phyloP scores from a whole-genome alignment of 2,329 filamentous ascomycete species.

The Graphium sp. region DNA sequence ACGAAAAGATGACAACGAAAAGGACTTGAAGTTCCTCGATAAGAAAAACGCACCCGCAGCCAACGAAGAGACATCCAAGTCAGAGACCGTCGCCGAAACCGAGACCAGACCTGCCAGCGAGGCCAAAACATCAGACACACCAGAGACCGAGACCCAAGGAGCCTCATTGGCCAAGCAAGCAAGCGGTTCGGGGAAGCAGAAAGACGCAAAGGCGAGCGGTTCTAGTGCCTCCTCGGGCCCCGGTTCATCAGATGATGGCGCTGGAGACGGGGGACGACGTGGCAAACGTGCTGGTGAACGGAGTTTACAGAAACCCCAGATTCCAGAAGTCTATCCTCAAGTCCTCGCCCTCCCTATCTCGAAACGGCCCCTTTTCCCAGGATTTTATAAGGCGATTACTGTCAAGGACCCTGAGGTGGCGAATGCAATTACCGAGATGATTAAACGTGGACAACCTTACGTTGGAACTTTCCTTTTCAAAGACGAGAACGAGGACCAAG shows the following conservation, averaged over 20 bases:
- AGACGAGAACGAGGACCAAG: slow-evolving; percentile 84
- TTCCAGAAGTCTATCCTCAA: slow-evolving; percentile 92
- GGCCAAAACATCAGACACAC: slow-evolving; percentile 17
- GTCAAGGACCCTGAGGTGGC: slow-evolving; percentile 87
- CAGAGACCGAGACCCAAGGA: slow-evolving; percentile 19
- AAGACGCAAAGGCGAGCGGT: too few relatives aligned
- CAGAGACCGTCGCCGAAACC: slow-evolving; percentile 3
- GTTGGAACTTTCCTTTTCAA: slow-evolving; percentile 95
- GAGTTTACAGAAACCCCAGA: slow-evolving; percentile 69
- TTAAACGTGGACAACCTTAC: slow-evolving; percentile 92
- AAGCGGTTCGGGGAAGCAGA: slow-evolving; percentile 12
- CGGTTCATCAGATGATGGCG: slow-evolving; percentile 34
- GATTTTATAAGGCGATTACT: slow-evolving; percentile 97
- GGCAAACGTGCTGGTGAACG: slow-evolving; percentile 54
- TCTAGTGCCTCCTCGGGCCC: too few relatives aligned
- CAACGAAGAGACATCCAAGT: slow-evolving; percentile 18
- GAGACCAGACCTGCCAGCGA: slow-evolving; percentile 24
- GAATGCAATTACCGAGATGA: slow-evolving; percentile 85
- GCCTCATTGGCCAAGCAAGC: slow-evolving; percentile 27
- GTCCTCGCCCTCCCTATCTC: slow-evolving; percentile 95
- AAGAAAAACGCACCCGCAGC: slow-evolving; percentile 29
- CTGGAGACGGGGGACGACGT: slow-evolving; percentile 49
- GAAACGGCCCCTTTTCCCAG: slow-evolving; percentile 83
- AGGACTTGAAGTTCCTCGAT: slow-evolving; percentile 29
- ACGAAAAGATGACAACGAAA: slow-evolving; percentile 14